Base-by-base conservation (phyloP, 257 asterid genomes). In the Ehretia macrophylla region DNA sequence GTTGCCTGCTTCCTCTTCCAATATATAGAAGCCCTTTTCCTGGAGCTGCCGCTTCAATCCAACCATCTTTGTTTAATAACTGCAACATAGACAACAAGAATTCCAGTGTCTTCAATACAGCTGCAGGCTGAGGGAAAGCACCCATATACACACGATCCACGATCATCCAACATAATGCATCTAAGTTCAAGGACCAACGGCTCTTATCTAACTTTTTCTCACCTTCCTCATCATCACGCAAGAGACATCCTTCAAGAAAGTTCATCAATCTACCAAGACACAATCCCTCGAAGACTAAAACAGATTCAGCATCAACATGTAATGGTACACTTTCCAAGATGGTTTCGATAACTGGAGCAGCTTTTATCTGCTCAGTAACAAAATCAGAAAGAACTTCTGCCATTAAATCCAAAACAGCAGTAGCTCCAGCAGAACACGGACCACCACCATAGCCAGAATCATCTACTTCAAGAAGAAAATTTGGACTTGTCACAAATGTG, bases 381-480 rank as follows among this genome's bases (percentile, higher is more conserved):
- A 86, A 72, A 72, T 83, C 96, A 53, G 97, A 85, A 37, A 93
- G 77, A 75, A 93, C 96, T 83, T 83, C 97, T 10, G 99, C 96
- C 76, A 93, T 65, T 63, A 93, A 87, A 73, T 93, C 99, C 45
- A 89, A 73, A 72, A 93, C 78, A 59, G 97, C 96, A 64, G 94
- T 73, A 60, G 99, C 97, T 60, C 88, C 96, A 64, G 97, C 95
- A 67, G 99, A 93, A 63, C 99, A 93, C 8, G 99, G 97, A 16
- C 99, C 99, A n/a, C 99, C 96, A 58, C 99, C 96, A 73, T 89
- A 89, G 53, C 99, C 96, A 77, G 86, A 85, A 71, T 93, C 95
- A 70, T 93, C 99, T 59, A 93, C 94, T 72, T 89, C 94, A 66
- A 93, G 88, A 55, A 93, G 91, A 58, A 85, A 85, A 57, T 76